phyloP scores from a whole-genome alignment of 306 rosid species.

The Luffa acutangula region DNA sequence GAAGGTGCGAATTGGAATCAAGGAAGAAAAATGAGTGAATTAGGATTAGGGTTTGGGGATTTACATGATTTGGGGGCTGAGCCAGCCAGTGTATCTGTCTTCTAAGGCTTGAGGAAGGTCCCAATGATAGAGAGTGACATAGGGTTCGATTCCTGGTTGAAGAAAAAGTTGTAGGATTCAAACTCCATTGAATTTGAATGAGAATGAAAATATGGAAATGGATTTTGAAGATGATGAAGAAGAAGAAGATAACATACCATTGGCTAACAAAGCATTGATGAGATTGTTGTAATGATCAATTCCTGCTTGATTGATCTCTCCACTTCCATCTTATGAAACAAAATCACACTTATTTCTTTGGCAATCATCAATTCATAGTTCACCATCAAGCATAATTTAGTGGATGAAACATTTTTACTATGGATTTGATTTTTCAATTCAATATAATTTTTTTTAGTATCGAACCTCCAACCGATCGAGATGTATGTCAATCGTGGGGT shows the following conservation, averaged over 20 bases:
- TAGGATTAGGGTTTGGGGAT: constrained; percentile 12
- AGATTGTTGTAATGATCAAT: constrained; percentile 73
- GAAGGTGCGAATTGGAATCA: constrained; percentile 3
- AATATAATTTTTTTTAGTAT: no score
- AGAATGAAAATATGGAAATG: background rate
- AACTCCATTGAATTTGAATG: background rate
- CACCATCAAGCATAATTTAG: no score
- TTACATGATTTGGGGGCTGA: constrained; percentile 63
- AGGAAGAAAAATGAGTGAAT: background rate
- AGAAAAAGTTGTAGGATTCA: background rate
- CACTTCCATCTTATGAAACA: constrained; percentile 47
- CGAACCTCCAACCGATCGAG: no score
- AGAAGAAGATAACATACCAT: constrained; percentile 27
- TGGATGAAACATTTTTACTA: no score
- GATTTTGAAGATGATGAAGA: background rate
- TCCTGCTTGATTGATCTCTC: constrained; percentile 67
- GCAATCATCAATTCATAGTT: no score
- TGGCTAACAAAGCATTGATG: constrained; percentile 67
- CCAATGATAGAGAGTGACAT: constrained; percentile 92
- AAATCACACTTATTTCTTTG: background rate
- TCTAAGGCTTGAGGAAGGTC: constrained; percentile 87
- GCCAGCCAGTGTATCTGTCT: constrained; percentile 87
- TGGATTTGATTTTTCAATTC: no score
- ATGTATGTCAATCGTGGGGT: no score
- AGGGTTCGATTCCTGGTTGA: constrained; percentile 62